A percentile compares a stretch with the other conserved stretches of the same genome.
These are phyloP conservation scores for Naegleria lovaniensis DNA, from an alignment of 208 protist species.

Conservation along the genomic window DNA sequence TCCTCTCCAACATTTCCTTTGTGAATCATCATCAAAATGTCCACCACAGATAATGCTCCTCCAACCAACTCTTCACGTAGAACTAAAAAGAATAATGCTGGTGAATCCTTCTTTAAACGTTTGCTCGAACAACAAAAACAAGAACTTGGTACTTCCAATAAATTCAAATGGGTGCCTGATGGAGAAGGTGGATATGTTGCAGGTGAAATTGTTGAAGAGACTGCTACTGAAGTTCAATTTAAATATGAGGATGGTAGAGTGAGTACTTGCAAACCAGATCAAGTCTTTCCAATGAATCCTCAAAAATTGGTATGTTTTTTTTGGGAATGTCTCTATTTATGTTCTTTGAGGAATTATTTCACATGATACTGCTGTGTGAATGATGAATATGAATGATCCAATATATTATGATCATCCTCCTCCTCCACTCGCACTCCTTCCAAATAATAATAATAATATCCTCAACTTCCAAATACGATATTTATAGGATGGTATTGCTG, in stretches of 20 bases:
- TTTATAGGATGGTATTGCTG: neutral
- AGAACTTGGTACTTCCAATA: neutral
- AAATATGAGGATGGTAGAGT: neutral
- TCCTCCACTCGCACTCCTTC: no score
- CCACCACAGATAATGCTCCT: no score
- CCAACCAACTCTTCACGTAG: neutral
- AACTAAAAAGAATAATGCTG: neutral
- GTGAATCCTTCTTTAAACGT: neutral
- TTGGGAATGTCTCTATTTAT: neutral
- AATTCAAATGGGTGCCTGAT: slow-evolving; percentile 4
- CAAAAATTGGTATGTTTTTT: neutral
- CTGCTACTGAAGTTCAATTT: neutral
- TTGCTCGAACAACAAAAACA: neutral
- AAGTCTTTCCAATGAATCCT: neutral
- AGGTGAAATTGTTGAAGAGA: neutral
- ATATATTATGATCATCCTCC: no score
- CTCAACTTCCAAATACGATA: no score
- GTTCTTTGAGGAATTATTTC: no score
- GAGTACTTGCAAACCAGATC: neutral
- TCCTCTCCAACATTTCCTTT: no score
- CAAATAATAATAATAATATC: neutral
- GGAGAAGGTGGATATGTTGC: slow-evolving; percentile 14
- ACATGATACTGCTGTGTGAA: no score
- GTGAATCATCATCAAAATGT: no score
- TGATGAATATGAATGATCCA: neutral